Conservation (phyloP, 495 filamentous ascomycete species). For the Lasiosphaeriaceae sp. region DNA sequence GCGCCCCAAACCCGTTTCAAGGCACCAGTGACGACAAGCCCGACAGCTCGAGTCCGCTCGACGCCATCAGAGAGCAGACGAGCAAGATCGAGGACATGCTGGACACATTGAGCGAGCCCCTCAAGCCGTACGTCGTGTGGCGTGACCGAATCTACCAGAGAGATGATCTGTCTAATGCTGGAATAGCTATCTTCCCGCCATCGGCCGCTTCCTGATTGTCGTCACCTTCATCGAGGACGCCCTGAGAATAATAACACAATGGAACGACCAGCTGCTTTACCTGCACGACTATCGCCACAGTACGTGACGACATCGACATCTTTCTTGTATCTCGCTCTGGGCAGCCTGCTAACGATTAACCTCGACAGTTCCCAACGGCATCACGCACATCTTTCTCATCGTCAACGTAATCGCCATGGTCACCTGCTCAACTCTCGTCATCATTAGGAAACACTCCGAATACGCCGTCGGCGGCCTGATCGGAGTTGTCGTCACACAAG, state of each 20-base stretch:
- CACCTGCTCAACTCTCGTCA: slow-evolving; percentile 76
- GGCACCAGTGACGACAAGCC: slow-evolving; percentile 47
- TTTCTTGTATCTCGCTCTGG: too few relatives aligned
- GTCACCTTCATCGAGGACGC: slow-evolving; percentile 98
- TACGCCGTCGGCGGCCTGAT: slow-evolving; percentile 88
- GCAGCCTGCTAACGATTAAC: slow-evolving; percentile 12
- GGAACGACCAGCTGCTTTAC: slow-evolving; percentile 91
- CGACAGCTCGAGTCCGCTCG: slow-evolving; percentile 72
- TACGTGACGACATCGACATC: slow-evolving; percentile 44
- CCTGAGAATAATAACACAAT: slow-evolving; percentile 94
- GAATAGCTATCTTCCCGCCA: slow-evolving; percentile 81
- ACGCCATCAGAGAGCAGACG: slow-evolving; percentile 87
- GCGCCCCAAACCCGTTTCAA: slow-evolving; percentile 68
- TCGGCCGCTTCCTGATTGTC: slow-evolving; percentile 95
- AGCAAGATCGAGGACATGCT: slow-evolving; percentile 96
- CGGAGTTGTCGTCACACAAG: slow-evolving; percentile 90
- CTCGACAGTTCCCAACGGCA: slow-evolving; percentile 71
- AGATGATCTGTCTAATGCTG: neutral
- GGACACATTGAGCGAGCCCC: slow-evolving; percentile 81
- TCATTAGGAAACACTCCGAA: slow-evolving; percentile 85
- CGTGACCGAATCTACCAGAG: neutral
- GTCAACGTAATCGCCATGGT: slow-evolving; percentile 88
- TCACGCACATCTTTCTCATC: slow-evolving; percentile 93
- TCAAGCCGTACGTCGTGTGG: slow-evolving; percentile 82
- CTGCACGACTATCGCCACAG: slow-evolving; percentile 90